Base-by-base conservation (phyloP, 371 early-diverging fungal genomes). In the Syncephalastrum racemosum region DNA sequence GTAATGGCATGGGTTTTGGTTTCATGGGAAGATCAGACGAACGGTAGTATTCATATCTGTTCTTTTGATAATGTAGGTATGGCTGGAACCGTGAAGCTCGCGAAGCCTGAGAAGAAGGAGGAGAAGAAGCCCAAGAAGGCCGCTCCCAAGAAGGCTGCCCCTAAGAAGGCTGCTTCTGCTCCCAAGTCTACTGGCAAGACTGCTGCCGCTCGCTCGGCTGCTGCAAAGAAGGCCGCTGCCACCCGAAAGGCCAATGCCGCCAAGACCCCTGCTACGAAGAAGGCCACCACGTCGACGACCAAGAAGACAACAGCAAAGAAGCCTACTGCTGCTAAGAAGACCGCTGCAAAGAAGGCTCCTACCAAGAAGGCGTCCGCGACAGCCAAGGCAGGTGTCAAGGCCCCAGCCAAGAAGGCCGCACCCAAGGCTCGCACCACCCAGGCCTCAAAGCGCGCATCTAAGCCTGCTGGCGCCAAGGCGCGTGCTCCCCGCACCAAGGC, bases 61-160 rank as follows among this genome's bases (percentile, higher is more conserved):
- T 31, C 36, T 31, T 12, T 31, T 31, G 10, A 2, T 31, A 2
- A 12, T 31, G 12, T 45, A 75, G 80, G 80, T 61, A 74, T 80
- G 53, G 82, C 81, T 51, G 88, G 90, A 52, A 82, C 87, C 42
- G 77, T 89, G 62, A 90, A 90, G 75, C 71, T 92, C 51, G 80
- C 71, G 59, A 88, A 31, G 36, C 36, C 36, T 12, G 36, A 31
- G 36, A 45, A 48, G 56, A 72, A 69, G 62, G 56, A 60, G 59
- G 73, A 69, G 56, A 75, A 75, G 71, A 77, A 81, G 76, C 22
- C 58, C 6, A 48, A 59, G 41, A 71, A 67, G 55, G 64, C 69
- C 50, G 71, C 70, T 57, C 67, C 67, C 58, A 64, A 59, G 58
- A 62, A 63, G 57, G 72, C 78, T 67, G 70, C 69, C 55, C 56